A percentile compares a stretch with the other conserved stretches of the same genome.
These are phyloP conservation scores for Euryodendron excelsum DNA, from an alignment of 148 eudicot genomes.

Conservation along the genomic window DNA sequence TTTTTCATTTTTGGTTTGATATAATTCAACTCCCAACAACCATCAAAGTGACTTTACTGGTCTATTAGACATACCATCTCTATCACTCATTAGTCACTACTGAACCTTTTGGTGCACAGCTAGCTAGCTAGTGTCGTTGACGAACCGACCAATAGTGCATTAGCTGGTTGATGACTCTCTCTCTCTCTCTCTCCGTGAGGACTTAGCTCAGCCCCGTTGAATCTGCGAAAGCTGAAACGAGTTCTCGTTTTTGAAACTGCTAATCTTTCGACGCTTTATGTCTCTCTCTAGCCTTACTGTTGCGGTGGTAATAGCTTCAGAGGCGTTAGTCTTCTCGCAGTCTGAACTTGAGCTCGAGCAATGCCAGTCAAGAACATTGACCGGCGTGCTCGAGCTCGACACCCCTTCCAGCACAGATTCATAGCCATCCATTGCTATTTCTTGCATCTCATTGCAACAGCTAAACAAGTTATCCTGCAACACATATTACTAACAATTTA, in stretches of 20 bases:
- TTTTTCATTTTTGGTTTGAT: background rate
- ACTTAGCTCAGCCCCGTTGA: background rate
- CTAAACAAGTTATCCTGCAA: slow-evolving; percentile 32
- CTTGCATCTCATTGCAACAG: slow-evolving; percentile 39
- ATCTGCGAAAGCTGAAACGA: slow-evolving; percentile 19
- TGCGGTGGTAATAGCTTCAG: background rate
- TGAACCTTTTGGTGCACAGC: background rate
- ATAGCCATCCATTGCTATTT: slow-evolving; percentile 30
- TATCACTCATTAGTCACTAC: background rate
- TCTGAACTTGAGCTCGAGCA: slow-evolving; percentile 20
- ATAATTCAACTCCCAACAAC: background rate
- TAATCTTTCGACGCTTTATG: slow-evolving; percentile 13
- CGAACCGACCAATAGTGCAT: background rate
- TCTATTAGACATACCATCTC: background rate
- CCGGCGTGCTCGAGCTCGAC: slow-evolving; percentile 35
- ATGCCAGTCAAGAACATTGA: slow-evolving; percentile 33
- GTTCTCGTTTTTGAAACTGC: slow-evolving; percentile 10
- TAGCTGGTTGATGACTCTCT: background rate
- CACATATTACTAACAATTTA: background rate
- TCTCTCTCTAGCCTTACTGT: slow-evolving; percentile 8
- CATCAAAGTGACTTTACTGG: no score
- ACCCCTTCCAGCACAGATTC: slow-evolving; percentile 28
- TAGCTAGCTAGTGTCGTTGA: slow-evolving; percentile 6
- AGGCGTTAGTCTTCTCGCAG: background rate
- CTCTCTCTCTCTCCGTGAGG: background rate